Conservation (phyloP, 768 basidiomycete species). For the Lentinula edodes region DNA sequence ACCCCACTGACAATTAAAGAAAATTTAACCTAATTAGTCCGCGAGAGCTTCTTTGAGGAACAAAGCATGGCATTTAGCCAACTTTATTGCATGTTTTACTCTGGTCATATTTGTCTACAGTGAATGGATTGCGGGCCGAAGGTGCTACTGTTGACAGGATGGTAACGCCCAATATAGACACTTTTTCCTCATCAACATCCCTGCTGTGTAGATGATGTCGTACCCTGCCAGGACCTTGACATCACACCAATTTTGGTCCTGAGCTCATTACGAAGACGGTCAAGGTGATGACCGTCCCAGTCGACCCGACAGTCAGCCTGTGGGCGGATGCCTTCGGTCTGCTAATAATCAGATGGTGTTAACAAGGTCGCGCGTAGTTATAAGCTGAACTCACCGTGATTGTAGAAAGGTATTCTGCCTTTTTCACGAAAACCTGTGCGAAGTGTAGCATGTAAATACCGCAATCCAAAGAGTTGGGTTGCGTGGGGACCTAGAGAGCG, state of each 20-base stretch:
- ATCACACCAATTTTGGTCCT: constrained; percentile 34
- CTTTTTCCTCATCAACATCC: constrained; percentile 32
- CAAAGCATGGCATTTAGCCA: too few species aligned
- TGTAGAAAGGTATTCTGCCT: constrained; percentile 47
- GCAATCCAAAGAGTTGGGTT: constrained; percentile 89
- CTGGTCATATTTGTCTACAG: too few species aligned
- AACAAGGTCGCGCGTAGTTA: constrained; percentile 12
- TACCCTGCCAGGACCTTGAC: constrained; percentile 49
- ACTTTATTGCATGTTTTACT: too few species aligned
- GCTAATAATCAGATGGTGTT: constrained; percentile 1
- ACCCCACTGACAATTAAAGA: too few species aligned
- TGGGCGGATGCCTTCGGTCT: constrained; percentile 23
- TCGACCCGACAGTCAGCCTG: constrained; percentile 34
- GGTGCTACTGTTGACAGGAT: too few species aligned
- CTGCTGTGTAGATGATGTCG: constrained; percentile 32
- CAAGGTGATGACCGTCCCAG: constrained; percentile 49
- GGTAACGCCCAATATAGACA: too few species aligned
- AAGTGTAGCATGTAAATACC: constrained; percentile 91
- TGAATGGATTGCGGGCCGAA: too few species aligned
- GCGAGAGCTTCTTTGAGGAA: too few species aligned
- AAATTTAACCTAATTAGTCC: too few species aligned
- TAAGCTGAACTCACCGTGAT: constrained; percentile 47
- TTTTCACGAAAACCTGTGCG: constrained; percentile 65
- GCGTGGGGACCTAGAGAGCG: constrained; percentile 71
- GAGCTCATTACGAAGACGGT: constrained; percentile 41